Evolutionary conservation across 2,329 filamentous ascomycete genomes (phyloP).

Genomic region (Aspergillus sp.): DNA sequence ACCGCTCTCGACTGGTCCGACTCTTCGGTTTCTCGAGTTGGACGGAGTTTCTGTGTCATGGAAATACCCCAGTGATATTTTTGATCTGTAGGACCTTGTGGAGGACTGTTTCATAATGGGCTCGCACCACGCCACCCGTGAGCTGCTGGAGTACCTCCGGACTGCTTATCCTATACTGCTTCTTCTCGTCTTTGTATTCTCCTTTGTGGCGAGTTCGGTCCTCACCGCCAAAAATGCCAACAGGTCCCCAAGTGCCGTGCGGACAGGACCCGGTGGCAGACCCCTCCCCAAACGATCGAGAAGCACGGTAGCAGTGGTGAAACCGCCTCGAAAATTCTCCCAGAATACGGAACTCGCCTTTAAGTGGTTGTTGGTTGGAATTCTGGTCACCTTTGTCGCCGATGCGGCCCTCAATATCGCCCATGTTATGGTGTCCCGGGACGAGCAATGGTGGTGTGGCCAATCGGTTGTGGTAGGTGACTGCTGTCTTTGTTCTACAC

Average conservation of each 20-base stretch:
- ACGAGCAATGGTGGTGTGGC: conserved; percentile 77
- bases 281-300: conserved; percentile 68
- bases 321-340: conserved; percentile 58
- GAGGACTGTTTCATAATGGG: conserved; percentile 29
- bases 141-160: conserved; percentile 49
- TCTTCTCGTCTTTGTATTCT: conserved; percentile 61
- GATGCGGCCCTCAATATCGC: conserved; percentile 71
- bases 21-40: conserved; percentile 3
- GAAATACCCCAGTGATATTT: conserved; percentile 26
- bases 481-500: not conserved
- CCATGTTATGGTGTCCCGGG: conserved; percentile 66
- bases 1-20: conserved; percentile 1
- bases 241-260: conserved; percentile 45
- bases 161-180: conserved; percentile 63
- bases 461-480: conserved; percentile 68
- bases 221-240: conserved; percentile 49
- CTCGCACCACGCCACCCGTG: conserved; percentile 40
- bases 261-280: conserved; percentile 82
- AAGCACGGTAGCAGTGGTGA: conserved; percentile 49
- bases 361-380: conserved; percentile 67
- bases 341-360: conserved; percentile 69
- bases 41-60: conserved; percentile 28
- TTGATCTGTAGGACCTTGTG: conserved; percentile 17
- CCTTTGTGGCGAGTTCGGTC: conserved; percentile 62
- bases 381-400: conserved; percentile 71